Percentiles rank a stretch among this genome's conserved stretches.
phyloP scores from a whole-genome alignment of 202 grass and related monocot species.

The Digitaria exilis region DNA sequence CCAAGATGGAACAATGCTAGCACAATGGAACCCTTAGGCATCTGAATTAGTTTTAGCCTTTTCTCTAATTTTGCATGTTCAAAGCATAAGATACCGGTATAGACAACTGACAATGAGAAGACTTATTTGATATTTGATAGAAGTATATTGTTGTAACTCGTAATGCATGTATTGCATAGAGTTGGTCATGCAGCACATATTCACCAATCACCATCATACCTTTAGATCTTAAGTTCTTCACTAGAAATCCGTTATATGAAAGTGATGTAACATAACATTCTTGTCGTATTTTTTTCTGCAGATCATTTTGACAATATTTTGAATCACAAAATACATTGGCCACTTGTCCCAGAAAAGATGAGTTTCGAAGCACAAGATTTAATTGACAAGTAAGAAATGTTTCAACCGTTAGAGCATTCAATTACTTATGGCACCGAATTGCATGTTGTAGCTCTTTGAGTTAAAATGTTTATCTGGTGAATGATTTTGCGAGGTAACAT shows the following conservation, averaged over 20 bases:
- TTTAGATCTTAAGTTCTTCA: neutral
- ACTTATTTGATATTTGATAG: too few species aligned
- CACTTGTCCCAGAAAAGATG: slow-evolving; percentile 87
- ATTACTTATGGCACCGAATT: slow-evolving; percentile 26
- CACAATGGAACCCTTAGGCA: too few species aligned
- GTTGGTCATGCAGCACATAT: slow-evolving; percentile 17
- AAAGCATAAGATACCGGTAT: too few species aligned
- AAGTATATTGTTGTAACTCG: too few species aligned
- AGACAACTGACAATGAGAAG: too few species aligned
- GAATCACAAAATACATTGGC: slow-evolving; percentile 97
- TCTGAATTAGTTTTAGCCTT: too few species aligned
- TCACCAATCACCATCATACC: neutral
- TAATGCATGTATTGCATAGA: neutral
- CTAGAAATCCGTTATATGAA: slow-evolving; percentile 18
- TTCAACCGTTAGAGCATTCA: slow-evolving; percentile 19
- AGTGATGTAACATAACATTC: slow-evolving; percentile 32
- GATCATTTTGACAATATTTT: slow-evolving; percentile 98
- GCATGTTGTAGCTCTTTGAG: slow-evolving; percentile 16
- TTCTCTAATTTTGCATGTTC: too few species aligned
- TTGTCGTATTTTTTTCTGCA: slow-evolving; percentile 51
- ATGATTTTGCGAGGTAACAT: slow-evolving; percentile 14
- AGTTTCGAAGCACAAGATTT: slow-evolving; percentile 83
- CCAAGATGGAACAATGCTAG: too few species aligned
- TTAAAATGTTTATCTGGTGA: slow-evolving; percentile 25
- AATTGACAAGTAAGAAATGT: slow-evolving; percentile 87